Percentiles rank a stretch among this genome's conserved stretches.
Evolutionary conservation across 345 rosid species (phyloP).

Genomic region (Melastoma malabathricum): DNA sequence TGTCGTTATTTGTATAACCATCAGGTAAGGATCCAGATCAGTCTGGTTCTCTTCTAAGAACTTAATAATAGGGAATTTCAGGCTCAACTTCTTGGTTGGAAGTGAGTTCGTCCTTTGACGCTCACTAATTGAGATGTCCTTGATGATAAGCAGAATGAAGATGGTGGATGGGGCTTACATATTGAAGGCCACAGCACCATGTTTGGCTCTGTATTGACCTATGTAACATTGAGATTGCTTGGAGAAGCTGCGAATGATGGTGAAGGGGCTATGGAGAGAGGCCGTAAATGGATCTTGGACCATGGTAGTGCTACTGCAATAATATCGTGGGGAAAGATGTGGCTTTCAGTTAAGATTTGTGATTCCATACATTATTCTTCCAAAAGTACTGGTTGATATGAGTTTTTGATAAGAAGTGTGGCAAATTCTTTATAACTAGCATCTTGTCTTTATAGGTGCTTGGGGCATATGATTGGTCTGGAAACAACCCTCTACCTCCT

Average conservation of each 20-base stretch:
- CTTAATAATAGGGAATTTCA: no score
- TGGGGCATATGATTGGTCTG: constrained; percentile 93
- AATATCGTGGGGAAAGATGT: constrained; percentile 97
- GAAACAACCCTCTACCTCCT: constrained; percentile 94
- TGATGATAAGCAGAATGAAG: constrained; percentile 49
- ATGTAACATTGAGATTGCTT: constrained; percentile 80
- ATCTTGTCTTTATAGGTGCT: constrained; percentile 44
- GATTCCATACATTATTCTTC: constrained; percentile 9
- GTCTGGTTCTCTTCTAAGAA: background rate
- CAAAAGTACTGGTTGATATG: no score
- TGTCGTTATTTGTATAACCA: constrained; percentile 80
- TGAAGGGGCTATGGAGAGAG: constrained; percentile 68
- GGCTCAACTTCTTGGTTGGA: background rate
- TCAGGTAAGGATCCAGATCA: constrained; percentile 39
- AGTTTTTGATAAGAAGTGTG: no score
- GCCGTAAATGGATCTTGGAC: constrained; percentile 67
- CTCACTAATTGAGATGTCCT: constrained; percentile 1
- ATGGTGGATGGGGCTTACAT: constrained; percentile 99
- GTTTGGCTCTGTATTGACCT: constrained; percentile 87
- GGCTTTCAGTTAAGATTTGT: constrained; percentile 80
- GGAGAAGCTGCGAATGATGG: constrained; percentile 92
- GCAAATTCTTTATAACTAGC: background rate
- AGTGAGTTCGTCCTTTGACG: background rate
- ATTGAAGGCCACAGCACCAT: constrained; percentile 96
- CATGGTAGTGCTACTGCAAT: constrained; percentile 90